Evolutionary conservation across 1,284 basidiomycete genomes (phyloP).

Genomic region (Ceratorhiza oryzae-sativae): DNA sequence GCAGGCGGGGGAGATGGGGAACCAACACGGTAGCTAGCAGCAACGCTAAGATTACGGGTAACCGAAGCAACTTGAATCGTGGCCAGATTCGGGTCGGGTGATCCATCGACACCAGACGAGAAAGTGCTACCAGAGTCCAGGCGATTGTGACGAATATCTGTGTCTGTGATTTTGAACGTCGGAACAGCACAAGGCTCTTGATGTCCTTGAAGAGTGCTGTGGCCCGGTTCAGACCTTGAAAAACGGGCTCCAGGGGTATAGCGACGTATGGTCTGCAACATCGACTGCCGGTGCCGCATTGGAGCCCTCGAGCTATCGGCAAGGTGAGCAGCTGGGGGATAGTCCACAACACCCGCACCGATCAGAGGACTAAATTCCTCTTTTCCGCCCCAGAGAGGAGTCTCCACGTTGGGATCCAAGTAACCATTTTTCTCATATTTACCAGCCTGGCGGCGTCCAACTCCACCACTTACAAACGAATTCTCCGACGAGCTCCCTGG

Average conservation of each 20-base stretch:
- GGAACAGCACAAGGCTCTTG: not conserved
- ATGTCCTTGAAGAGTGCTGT: constrained; percentile 8
- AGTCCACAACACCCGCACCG: not conserved
- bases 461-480: constrained; percentile 34
- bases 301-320: not conserved
- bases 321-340: constrained; percentile 17
- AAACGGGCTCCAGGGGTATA: constrained; percentile 17
- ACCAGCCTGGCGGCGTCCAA: not conserved
- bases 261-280: constrained; percentile 14
- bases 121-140: constrained; percentile 16
- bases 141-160: constrained; percentile 28
- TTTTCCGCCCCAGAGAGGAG: constrained; percentile 32
- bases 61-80: constrained; percentile 35
- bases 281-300: constrained; percentile 12
- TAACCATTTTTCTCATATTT: constrained; percentile 12
- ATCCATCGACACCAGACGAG: constrained; percentile 15
- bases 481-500: constrained; percentile 26
- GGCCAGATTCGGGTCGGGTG: constrained; percentile 32
- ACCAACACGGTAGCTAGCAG: constrained; percentile 16
- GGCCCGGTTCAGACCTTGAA: constrained; percentile 16
- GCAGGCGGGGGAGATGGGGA: constrained; percentile 13
- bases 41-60: constrained; percentile 22
- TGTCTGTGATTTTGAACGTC: constrained; percentile 28
- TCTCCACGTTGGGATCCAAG: not conserved
- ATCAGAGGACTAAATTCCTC: constrained; percentile 34